Evolutionary conservation across 495 filamentous ascomycete genomes (phyloP).

Genomic region (Pyrenula massariospora): DNA sequence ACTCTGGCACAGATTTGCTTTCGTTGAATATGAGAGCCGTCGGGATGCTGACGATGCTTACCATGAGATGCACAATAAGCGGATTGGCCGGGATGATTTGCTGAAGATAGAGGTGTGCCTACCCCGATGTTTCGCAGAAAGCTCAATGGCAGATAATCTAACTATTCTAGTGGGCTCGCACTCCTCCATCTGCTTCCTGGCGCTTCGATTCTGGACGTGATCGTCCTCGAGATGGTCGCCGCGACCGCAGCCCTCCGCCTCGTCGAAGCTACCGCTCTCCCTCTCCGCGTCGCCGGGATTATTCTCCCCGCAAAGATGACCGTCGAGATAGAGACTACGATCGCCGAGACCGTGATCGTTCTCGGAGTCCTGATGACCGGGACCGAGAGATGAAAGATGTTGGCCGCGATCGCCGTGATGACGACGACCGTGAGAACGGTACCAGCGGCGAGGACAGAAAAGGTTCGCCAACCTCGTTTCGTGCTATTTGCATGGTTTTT

Average conservation of each 20-base stretch:
- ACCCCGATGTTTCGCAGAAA: not conserved
- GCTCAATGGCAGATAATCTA: constrained; percentile 7
- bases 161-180: constrained; percentile 77
- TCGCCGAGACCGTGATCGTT: constrained; percentile 57
- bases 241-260: constrained; percentile 56
- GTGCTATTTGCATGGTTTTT: constrained; percentile 4
- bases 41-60: constrained; percentile 99
- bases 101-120: constrained; percentile 88
- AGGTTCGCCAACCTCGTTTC: constrained; percentile 56
- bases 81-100: constrained; percentile 88
- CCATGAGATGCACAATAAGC: constrained; percentile 99
- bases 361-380: constrained; percentile 45
- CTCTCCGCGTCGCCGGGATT: constrained; percentile 69
- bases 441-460: constrained; percentile 64
- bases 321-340: constrained; percentile 67
- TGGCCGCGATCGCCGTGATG: constrained; percentile 58
- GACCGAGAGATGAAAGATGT: constrained; percentile 61
- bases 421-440: constrained; percentile 43
- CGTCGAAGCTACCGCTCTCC: constrained; percentile 60
- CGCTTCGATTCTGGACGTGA: constrained; percentile 87
- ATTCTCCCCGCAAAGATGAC: constrained; percentile 85
- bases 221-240: constrained; percentile 41
- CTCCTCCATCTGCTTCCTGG: constrained; percentile 96
- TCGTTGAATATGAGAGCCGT: constrained; percentile 98
- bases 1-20: constrained; percentile 66